Percentiles rank a stretch among this genome's conserved stretches.
Conservation (phyloP, 495 filamentous ascomycete species). For the Neurospora pannonica region DNA sequence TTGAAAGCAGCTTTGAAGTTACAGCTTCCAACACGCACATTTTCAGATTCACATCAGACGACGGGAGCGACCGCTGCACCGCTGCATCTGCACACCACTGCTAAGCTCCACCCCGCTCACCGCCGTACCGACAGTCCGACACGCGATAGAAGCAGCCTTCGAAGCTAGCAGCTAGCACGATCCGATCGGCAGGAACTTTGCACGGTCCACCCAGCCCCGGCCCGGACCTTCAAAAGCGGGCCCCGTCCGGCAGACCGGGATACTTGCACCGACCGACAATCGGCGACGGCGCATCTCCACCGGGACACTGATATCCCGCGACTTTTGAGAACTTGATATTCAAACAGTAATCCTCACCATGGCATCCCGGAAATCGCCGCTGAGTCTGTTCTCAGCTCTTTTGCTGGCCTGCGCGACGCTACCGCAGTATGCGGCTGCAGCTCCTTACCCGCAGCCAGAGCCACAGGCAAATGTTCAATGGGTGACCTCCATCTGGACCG, state of each 20-base stretch:
- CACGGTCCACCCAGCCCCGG: background rate
- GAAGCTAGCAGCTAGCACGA: background rate
- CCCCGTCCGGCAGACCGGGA: background rate
- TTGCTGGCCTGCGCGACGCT: conserved; percentile 15
- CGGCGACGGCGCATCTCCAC: conserved; percentile 2
- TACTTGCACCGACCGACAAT: background rate
- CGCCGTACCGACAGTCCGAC: background rate
- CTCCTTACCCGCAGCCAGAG: conserved; percentile 31
- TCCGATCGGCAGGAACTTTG: background rate
- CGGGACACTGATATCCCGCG: background rate
- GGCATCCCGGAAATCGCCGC: conserved; percentile 3
- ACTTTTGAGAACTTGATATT: background rate
- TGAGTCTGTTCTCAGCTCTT: conserved; percentile 15
- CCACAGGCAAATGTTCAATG: conserved; percentile 26
- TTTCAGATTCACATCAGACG: background rate
- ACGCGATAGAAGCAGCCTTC: background rate
- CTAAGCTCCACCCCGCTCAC: background rate
- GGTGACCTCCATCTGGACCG: conserved; percentile 57
- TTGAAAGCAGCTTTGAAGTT: background rate
- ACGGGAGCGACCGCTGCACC: background rate
- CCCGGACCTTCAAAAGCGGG: background rate
- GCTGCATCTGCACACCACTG: background rate
- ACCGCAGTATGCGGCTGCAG: conserved; percentile 26
- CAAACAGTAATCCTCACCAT: conserved; percentile 3
- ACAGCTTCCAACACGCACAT: background rate